Base-by-base conservation (phyloP, 441 rosid species). In the Pelargonium cotyledonis region DNA sequence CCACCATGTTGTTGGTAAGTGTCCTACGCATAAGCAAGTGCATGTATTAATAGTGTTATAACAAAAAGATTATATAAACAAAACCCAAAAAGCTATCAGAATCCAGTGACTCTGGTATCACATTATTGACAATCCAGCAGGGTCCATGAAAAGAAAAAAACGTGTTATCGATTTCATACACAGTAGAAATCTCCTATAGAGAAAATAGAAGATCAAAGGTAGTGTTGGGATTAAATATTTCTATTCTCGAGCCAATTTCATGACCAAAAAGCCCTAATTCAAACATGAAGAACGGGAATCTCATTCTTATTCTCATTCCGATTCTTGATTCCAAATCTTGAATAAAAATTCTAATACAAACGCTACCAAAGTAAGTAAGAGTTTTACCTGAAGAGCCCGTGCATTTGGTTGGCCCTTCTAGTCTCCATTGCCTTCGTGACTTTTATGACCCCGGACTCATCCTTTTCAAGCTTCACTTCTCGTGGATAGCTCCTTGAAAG, bases 371-470 rank as follows among this genome's bases (percentile, higher is more conserved):
- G 15, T 46, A 69, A 38, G 61, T 41, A 75, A 46, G 35, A 68
- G 49, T 74, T 75, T 72, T 12, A 91, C 98, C 98, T 94, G 88
- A 89, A 94, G 75, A 94, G 97, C 35, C 99, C 96, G 46, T 91
- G 97, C 96, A 94, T 91, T 81, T 94, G 94, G 79, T 91, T 91
- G 57, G 97, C 99, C 72, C 96, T 88, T 84, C 92, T 80, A 15
- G 95, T 84, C 69, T 94, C 95, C 14, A 83, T 43, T 0, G 97
- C 84, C 69, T 89, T 94, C 67, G 2, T 80, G n/a, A 94, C 89
- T 74, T 82, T 84, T 64, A 91, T 49, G 14, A 72, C 1, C 19
- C 95, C 92, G 1, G 91, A 73, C 29, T 89, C 99, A 14, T 86
- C 85, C 76, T 76, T 85, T 67, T 83, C 85, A 18, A 86, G 76